phyloP scores from a whole-genome alignment of 2,329 filamentous ascomycete genomes.

The Fusarium sacchari region DNA sequence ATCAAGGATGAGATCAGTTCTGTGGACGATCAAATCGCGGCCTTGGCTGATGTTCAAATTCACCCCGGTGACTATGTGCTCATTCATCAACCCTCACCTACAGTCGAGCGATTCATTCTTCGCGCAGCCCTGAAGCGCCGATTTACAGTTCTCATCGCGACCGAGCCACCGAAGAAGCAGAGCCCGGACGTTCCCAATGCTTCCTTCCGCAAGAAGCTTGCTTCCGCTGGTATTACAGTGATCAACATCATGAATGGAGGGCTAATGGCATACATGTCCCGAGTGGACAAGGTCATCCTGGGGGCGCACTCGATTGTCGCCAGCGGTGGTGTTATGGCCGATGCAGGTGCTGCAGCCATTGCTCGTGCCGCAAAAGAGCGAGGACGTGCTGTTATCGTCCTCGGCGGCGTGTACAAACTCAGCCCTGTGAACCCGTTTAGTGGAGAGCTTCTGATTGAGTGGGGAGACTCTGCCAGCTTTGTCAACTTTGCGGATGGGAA shows the following conservation, averaged over 20 bases:
- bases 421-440: conserved; percentile 90
- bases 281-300: conserved; percentile 94
- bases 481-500: conserved; percentile 82
- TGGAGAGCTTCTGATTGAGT: conserved; percentile 83
- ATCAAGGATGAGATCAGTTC: conserved; percentile 95
- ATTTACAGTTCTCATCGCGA: conserved; percentile 89
- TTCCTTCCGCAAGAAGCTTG: conserved; percentile 80
- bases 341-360: conserved; percentile 84
- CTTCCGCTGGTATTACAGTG: conserved; percentile 80
- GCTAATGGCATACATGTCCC: conserved; percentile 92
- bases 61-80: conserved; percentile 93
- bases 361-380: conserved; percentile 86
- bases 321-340: conserved; percentile 86
- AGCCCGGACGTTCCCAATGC: conserved; percentile 55
- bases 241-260: conserved; percentile 87
- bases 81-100: conserved; percentile 85
- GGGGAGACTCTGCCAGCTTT: conserved; percentile 81
- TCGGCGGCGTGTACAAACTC: conserved; percentile 93
- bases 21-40: conserved; percentile 92
- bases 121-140: conserved; percentile 88
- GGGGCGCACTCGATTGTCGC: conserved; percentile 88
- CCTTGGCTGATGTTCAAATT: conserved; percentile 89
- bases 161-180: conserved; percentile 61
- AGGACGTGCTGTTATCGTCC: conserved; percentile 84
- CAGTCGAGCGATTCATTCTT: conserved; percentile 88